Conservation (phyloP, 2,329 filamentous ascomycete genomes). For the Cladosporium sp. region DNA sequence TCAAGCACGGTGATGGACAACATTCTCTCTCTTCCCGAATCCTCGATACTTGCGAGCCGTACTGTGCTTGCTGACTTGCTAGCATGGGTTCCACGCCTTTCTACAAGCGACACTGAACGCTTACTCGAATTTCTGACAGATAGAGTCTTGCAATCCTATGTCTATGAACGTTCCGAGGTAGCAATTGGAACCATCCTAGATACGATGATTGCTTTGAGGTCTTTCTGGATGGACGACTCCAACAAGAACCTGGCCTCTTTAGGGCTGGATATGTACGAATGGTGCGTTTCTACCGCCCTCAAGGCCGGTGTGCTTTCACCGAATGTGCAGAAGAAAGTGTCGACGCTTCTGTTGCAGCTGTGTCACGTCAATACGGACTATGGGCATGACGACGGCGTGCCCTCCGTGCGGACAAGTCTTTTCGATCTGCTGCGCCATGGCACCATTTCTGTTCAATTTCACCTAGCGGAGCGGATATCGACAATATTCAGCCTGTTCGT, state of each 20-base stretch:
- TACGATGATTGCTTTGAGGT: slow-evolving; percentile 59
- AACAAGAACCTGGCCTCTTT: slow-evolving; percentile 57
- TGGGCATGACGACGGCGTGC: slow-evolving; percentile 48
- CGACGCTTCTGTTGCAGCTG: slow-evolving; percentile 64
- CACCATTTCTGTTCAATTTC: slow-evolving; percentile 68
- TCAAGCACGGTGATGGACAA: slow-evolving; percentile 21
- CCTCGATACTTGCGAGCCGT: slow-evolving; percentile 23
- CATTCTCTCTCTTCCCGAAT: slow-evolving; percentile 20
- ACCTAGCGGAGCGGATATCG: slow-evolving; percentile 64
- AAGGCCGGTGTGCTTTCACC: slow-evolving; percentile 65
- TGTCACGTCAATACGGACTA: slow-evolving; percentile 65
- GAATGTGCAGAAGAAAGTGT: slow-evolving; percentile 61
- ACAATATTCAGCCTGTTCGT: slow-evolving; percentile 75
- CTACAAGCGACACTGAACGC: slow-evolving; percentile 34
- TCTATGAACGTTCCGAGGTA: slow-evolving; percentile 69
- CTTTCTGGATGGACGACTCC: slow-evolving; percentile 56
- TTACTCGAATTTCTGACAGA: slow-evolving; percentile 47
- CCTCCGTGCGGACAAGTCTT: slow-evolving; percentile 65
- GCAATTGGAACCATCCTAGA: slow-evolving; percentile 64
- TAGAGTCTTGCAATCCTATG: slow-evolving; percentile 48
- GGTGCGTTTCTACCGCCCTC: slow-evolving; percentile 65
- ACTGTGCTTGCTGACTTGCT: slow-evolving; percentile 21
- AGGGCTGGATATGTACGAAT: slow-evolving; percentile 72
- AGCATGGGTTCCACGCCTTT: slow-evolving; percentile 22
- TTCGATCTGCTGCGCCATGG: slow-evolving; percentile 66